Evolutionary conservation across 225 moss, liverwort and hornwort genomes (phyloP), one percentile per base, ranked within the genome.

Genomic region (Climacium dendroides): DNA sequence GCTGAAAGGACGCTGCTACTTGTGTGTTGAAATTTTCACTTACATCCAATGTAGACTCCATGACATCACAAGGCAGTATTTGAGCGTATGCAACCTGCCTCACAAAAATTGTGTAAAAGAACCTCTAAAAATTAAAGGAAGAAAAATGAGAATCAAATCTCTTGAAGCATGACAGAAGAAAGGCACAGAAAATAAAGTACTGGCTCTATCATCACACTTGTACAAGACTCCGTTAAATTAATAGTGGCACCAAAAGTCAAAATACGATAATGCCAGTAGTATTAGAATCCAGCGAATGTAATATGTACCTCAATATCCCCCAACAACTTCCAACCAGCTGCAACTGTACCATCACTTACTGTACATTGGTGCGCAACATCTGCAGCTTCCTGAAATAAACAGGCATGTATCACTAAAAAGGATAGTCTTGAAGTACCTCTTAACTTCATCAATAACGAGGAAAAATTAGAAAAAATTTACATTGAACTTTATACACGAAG

Each of bases 301-400:
- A 41, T 37, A 48, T 29, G 35, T 91, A 98, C 98, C 99, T 99
- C 93, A 60, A 99, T 92, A 85, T 99, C 99, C 82, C 99, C 99
- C 72, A 96, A 90, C 89, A 99, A 88, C 87, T 99, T 99, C 99
- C 99, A 99, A 86, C 91, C 94, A 85, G 97, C 91, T 86, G 94
- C 97, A 85, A 99, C 92, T 45, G 92, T 92, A 77, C 95, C 93
- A 91, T 93, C 82, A 79, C 52, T 84, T 90, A 87, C 34, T 86
- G 95, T 91, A 83, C 93, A 92, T 75, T 88, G 90, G 69, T 85
- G 75, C 39, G 92, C 95, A 91, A 93, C 87, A 67, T 90, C 87
- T 23, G 93, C 92, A 86, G 93, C 95, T 91, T 95, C 95, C 95
- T 94, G 91, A 43, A 92, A 62, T 62, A 77, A 78, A 85, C 34